Percentiles rank a stretch among this genome's conserved stretches.
phyloP scores from a whole-genome alignment of 2,329 filamentous ascomycete species.

The Aureobasidium sp. region DNA sequence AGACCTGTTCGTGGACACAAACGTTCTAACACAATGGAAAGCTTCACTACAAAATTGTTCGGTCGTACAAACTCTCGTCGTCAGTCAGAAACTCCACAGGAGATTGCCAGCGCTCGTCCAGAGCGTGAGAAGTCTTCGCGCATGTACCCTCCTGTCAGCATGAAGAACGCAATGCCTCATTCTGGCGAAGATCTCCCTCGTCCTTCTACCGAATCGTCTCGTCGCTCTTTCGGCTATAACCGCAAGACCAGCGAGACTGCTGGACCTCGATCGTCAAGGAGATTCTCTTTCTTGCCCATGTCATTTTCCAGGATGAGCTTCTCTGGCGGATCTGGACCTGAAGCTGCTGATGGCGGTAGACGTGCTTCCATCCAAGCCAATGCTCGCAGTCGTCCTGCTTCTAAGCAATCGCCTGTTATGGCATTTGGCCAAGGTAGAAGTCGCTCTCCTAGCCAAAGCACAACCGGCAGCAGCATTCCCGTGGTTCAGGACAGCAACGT shows the following conservation, averaged over 20 bases:
- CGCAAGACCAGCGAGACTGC: conserved; percentile 36
- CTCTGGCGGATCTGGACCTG: conserved; percentile 25
- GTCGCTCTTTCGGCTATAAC: conserved; percentile 42
- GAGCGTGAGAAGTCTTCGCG: conserved; percentile 57
- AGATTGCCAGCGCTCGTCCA: conserved; percentile 21
- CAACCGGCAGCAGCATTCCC: conserved; percentile 34
- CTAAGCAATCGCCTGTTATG: conserved; percentile 26
- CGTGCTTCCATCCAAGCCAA: conserved; percentile 23
- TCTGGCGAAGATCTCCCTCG: conserved; percentile 39
- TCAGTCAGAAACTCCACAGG: conserved; percentile 19
- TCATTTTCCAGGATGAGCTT: conserved; percentile 40
- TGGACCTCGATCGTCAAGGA: conserved; percentile 32
- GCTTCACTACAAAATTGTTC: conserved; percentile 72
- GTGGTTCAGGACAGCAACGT: conserved; percentile 32
- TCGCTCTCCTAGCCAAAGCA: conserved; percentile 35
- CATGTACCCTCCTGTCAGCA: conserved; percentile 83
- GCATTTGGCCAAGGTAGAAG: conserved; percentile 36
- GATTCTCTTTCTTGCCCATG: conserved; percentile 43
- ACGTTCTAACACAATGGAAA: conserved; percentile 49
- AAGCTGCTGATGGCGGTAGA: conserved; percentile 29
- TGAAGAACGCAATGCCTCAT: conserved; percentile 63
- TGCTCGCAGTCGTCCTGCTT: conserved; percentile 25
- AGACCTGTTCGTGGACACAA: conserved; percentile 46
- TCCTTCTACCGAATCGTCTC: conserved; percentile 40
- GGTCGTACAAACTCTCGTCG: conserved; percentile 50